A percentile compares a stretch with the other conserved stretches of the same genome.
Evolutionary conservation across 192 early-diverging fungal species (phyloP).

Genomic region (Paraglomus brasilianum): DNA sequence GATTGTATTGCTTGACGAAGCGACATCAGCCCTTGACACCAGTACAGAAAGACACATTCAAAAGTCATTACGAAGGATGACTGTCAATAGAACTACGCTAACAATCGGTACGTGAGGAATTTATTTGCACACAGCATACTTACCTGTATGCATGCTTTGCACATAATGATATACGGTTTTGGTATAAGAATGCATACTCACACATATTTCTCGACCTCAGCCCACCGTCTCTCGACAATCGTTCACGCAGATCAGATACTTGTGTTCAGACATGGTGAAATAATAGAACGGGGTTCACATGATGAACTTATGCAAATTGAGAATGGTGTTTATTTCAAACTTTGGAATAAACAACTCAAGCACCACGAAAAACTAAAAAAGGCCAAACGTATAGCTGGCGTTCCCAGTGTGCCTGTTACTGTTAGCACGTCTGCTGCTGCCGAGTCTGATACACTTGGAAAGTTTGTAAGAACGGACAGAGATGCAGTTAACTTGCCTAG

Average conservation of each 20-base stretch:
- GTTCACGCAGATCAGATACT: constrained; percentile 73
- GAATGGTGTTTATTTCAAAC: constrained; percentile 64
- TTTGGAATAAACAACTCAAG: constrained; percentile 66
- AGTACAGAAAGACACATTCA: constrained; percentile 55
- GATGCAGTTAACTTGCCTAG: neutral
- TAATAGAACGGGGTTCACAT: constrained; percentile 73
- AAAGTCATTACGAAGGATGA: constrained; percentile 73
- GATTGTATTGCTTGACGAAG: constrained; percentile 63
- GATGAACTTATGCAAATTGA: constrained; percentile 50
- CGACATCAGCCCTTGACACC: constrained; percentile 52
- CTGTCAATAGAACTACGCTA: constrained; percentile 70
- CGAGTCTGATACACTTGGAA: neutral
- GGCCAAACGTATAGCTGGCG: neutral
- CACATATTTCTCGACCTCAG: constrained; percentile 69
- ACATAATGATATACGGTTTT: too few relatives aligned
- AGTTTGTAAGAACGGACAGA: neutral
- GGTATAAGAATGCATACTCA: constrained; percentile 70
- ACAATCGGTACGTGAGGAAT: constrained; percentile 60
- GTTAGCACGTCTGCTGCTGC: neutral
- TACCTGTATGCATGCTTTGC: constrained; percentile 76
- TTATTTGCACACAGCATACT: constrained; percentile 70
- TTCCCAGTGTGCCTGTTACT: neutral
- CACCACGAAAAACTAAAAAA: constrained; percentile 28
- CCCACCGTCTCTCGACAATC: constrained; percentile 77
- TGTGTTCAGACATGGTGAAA: constrained; percentile 70